Conservation (phyloP, 805 yeast species). For the Schwanniomyces pseudopolymorphus region DNA sequence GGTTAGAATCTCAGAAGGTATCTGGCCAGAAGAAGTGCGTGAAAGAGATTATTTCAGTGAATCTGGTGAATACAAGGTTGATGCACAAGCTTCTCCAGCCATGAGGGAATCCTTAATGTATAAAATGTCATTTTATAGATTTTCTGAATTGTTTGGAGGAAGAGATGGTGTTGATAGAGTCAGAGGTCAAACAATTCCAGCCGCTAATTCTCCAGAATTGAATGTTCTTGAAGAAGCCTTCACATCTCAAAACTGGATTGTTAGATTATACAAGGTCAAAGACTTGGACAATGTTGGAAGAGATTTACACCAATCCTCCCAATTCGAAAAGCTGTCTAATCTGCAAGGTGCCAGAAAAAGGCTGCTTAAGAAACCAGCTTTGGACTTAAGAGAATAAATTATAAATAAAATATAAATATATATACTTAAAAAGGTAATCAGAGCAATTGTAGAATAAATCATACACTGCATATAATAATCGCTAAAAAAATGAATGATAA, state of each 20-base stretch:
- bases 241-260: slow-evolving; percentile 96
- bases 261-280: slow-evolving; percentile 89
- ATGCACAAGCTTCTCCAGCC: slow-evolving; percentile 73
- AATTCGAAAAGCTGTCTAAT: slow-evolving; percentile 42
- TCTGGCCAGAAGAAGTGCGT: slow-evolving; percentile 97
- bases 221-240: slow-evolving; percentile 89
- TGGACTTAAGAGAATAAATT: slow-evolving; percentile 48
- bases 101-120: slow-evolving; percentile 92
- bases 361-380: slow-evolving; percentile 49
- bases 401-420: neutral
- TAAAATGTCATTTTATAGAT: slow-evolving; percentile 89
- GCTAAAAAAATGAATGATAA: neutral
- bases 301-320: slow-evolving; percentile 58
- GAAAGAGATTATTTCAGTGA: slow-evolving; percentile 84
- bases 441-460: neutral
- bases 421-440: neutral
- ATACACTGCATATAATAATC: neutral
- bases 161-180: slow-evolving; percentile 78
- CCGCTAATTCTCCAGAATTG: slow-evolving; percentile 48
- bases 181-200: slow-evolving; percentile 74
- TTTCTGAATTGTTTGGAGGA: slow-evolving; percentile 65
- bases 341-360: slow-evolving; percentile 41
- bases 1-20: slow-evolving; percentile 98
- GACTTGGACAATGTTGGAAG: slow-evolving; percentile 87
- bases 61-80: slow-evolving; percentile 86